These are phyloP conservation scores for Globisporangium echinulatum DNA, from an alignment of 352 stramenopile species.

Conservation along the genomic window DNA sequence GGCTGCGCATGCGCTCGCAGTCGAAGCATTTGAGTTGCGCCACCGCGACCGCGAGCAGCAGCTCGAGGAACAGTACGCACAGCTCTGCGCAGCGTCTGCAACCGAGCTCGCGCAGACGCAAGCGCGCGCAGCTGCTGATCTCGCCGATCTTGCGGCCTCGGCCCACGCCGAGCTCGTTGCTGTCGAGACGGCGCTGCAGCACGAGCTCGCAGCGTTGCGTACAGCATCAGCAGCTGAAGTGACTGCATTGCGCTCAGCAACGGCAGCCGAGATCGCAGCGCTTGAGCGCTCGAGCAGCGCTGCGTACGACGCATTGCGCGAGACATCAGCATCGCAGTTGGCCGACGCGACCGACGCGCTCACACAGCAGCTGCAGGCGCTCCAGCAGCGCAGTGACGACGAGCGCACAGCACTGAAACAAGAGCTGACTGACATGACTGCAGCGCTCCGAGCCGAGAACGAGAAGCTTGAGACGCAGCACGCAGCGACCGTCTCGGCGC, in stretches of 20 bases:
- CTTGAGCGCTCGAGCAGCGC: constrained; percentile 17
- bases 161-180: constrained; percentile 3
- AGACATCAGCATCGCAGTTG: constrained; percentile 19
- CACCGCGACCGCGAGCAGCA: constrained; percentile 27
- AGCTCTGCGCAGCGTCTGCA: constrained; percentile 18
- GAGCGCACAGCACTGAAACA: constrained; percentile 16
- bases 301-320: constrained; percentile 21
- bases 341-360: constrained; percentile 17
- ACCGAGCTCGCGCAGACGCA: constrained; percentile 13
- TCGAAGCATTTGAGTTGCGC: constrained; percentile 15
- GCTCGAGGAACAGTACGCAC: constrained; percentile 26
- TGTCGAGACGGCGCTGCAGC: not conserved
- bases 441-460: constrained; percentile 18
- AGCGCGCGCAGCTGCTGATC: not conserved
- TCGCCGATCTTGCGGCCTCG: constrained; percentile 2
- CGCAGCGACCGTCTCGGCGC: constrained; percentile 17
- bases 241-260: constrained; percentile 11
- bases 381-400: constrained; percentile 20
- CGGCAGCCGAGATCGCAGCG: constrained; percentile 19
- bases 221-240: constrained; percentile 8
- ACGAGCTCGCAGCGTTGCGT: constrained; percentile 1
- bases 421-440: constrained; percentile 18
- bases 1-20: constrained; percentile 18
- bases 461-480: constrained; percentile 21
- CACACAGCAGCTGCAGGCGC: constrained; percentile 17